Base-by-base conservation (phyloP, 805 yeast species). In the Peterozyma toletana region DNA sequence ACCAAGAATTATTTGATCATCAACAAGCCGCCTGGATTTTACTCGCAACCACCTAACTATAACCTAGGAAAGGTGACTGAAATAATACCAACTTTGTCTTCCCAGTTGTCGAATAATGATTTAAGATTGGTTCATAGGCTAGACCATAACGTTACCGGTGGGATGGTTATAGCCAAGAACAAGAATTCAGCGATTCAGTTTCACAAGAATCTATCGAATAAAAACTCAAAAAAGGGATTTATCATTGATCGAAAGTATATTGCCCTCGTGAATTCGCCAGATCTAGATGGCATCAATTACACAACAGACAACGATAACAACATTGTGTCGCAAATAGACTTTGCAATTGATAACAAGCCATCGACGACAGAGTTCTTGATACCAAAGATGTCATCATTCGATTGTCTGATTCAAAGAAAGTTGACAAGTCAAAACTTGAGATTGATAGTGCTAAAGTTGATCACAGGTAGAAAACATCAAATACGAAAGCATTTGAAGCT, bases 401-500 rank as follows among this genome's bases (percentile, higher is more conserved):
- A 35, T n/a, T 15, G 35, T 7, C 30, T 27, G 14, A 30, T 33
- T 1, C 46, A 47, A 11, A 29, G 30, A 13, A 57, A 56, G 1
- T 11, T 46, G 5, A 40, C 51, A 13, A 39, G 41, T 6, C 56
- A 50, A 14, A 48, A 53, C 5, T 16, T 27, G 6, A 45, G 50
- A 17, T 47, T 63, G 11, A 47, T 58, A 6, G 46, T 61, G 0
- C 34, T 68, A 9, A 64, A 68, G 44, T 46, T 69, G 9, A 46
- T 50, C 1, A 64, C 73, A 2, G 73, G 73, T 1, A 54, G 58
- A 43, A 69, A 66, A 39, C 73, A 66, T 42, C 75, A 70, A 42
- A 60, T 70, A 9, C 51, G 73, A 37, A 43, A 49, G 13, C 71
- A 66, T 41, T 44, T 64, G 2, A 43, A 56, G 2, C 37, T 46